phyloP scores from a whole-genome alignment of 768 basidiomycete species.

The Mycena galericulata region DNA sequence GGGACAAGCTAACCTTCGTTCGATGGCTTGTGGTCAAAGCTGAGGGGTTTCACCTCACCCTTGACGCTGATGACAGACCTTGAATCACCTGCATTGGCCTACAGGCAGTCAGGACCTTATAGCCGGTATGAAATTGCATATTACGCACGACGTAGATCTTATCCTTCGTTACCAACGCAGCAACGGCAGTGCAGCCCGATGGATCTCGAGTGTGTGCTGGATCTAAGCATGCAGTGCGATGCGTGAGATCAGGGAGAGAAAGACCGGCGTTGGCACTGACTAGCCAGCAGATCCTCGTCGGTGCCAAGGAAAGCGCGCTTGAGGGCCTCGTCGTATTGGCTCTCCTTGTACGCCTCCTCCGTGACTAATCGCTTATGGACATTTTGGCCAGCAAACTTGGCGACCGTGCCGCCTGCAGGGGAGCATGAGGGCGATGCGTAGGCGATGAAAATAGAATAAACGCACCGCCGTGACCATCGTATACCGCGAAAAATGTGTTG shows the following conservation, averaged over 20 bases:
- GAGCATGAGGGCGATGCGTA: constrained; percentile 28
- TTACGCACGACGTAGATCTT: constrained; percentile 83
- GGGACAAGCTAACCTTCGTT: constrained; percentile 71
- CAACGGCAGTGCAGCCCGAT: constrained; percentile 96
- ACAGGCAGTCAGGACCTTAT: constrained; percentile 34
- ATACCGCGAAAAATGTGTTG: constrained; percentile 94
- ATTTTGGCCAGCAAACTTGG: constrained; percentile 86
- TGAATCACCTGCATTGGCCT: constrained; percentile 99
- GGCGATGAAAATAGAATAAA: constrained; percentile 24
- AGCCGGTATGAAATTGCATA: constrained; percentile 8
- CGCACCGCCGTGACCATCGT: constrained; percentile 97
- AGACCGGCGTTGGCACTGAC: constrained; percentile 56
- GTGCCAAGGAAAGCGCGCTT: constrained; percentile 93
- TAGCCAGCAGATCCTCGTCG: constrained; percentile 91
- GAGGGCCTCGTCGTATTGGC: constrained; percentile 80
- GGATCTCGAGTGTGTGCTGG: constrained; percentile 90
- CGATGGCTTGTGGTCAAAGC: constrained; percentile 95
- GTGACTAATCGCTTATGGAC: constrained; percentile 80
- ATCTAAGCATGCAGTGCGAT: constrained; percentile 59
- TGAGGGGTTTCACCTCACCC: constrained; percentile 89
- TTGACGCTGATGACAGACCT: constrained; percentile 87
- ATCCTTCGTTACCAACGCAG: constrained; percentile 85
- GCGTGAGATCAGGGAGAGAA: constrained; percentile 21
- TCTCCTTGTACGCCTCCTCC: constrained; percentile 79
- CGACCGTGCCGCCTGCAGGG: constrained; percentile 79